Percentiles rank a stretch among this genome's conserved stretches.
phyloP scores from a whole-genome alignment of 371 early-diverging fungal species.

The Chytridium lagenaria region DNA sequence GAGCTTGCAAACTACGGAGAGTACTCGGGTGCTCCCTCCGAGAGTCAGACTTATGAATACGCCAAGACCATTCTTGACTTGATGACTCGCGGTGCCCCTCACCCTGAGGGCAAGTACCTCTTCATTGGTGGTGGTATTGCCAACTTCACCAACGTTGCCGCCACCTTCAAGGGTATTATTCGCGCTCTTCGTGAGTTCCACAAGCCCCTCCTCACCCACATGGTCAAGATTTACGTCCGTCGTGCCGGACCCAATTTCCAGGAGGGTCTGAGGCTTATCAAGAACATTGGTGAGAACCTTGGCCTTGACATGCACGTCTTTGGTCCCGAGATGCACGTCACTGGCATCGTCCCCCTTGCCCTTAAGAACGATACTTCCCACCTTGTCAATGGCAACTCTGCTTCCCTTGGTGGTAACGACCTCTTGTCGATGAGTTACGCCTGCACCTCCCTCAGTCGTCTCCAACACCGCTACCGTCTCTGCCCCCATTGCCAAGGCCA shows the following conservation, averaged over 20 bases:
- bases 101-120: conserved; percentile 91
- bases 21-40: conserved; percentile 98
- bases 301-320: conserved; percentile 94
- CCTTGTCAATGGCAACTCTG: conserved; percentile 14
- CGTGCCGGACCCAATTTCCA: conserved; percentile 99
- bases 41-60: conserved; percentile 97
- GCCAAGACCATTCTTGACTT: conserved; percentile 96
- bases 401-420: conserved; percentile 23
- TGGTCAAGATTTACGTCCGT: conserved; percentile 92
- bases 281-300: conserved; percentile 88
- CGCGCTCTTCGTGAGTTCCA: conserved; percentile 92
- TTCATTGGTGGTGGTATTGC: conserved; percentile 99
- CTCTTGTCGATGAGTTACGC: conserved; percentile 34
- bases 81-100: conserved; percentile 88
- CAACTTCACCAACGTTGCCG: conserved; percentile 98
- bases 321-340: conserved; percentile 97
- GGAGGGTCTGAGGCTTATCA: conserved; percentile 95
- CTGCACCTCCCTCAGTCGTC: conserved; percentile 26
- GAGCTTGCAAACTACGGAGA: conserved; percentile 99
- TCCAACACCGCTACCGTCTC: conserved; percentile 34
- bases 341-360: conserved; percentile 96
- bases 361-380: conserved; percentile 57
- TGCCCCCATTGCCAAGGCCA: conserved; percentile 29
- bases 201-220: conserved; percentile 82
- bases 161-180: conserved; percentile 98